Evolutionary conservation across 371 early-diverging fungal species (phyloP).

Genomic region (Mucor sp.): DNA sequence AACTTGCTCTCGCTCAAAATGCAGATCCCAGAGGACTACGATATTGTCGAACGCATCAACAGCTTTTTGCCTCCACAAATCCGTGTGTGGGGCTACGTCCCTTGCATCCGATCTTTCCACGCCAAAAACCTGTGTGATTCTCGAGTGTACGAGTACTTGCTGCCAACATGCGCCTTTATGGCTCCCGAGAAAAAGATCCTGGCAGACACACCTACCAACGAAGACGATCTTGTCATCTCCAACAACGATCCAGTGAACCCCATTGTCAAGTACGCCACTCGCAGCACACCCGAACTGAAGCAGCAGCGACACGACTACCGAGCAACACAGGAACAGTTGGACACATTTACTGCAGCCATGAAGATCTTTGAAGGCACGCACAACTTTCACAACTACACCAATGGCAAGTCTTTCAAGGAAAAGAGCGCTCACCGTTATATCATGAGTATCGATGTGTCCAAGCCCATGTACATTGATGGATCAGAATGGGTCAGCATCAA

Average conservation of each 20-base stretch:
- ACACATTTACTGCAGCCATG: slow-evolving; percentile 70
- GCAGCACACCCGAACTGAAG: slow-evolving; percentile 35
- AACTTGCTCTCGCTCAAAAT: slow-evolving; percentile 95
- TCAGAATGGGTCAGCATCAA: slow-evolving; percentile 93
- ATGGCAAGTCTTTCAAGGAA: slow-evolving; percentile 77
- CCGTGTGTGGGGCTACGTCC: slow-evolving; percentile 84
- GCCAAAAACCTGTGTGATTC: slow-evolving; percentile 92
- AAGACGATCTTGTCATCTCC: slow-evolving; percentile 23
- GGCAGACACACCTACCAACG: slow-evolving; percentile 18
- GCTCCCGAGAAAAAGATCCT: slow-evolving; percentile 34
- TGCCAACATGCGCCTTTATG: slow-evolving; percentile 92
- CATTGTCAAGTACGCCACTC: slow-evolving; percentile 33
- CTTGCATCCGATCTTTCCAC: slow-evolving; percentile 82
- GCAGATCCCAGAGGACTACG: slow-evolving; percentile 60
- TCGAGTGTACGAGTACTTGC: slow-evolving; percentile 96
- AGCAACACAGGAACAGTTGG: slow-evolving; percentile 59
- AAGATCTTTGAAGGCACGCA: slow-evolving; percentile 86
- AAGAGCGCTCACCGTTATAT: slow-evolving; percentile 81
- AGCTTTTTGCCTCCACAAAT: slow-evolving; percentile 77
- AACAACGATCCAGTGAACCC: slow-evolving; percentile 8
- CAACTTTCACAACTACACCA: slow-evolving; percentile 98
- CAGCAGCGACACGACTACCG: slow-evolving; percentile 69
- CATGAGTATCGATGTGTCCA: slow-evolving; percentile 70
- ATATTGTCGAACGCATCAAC: slow-evolving; percentile 78
- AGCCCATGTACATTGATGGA: slow-evolving; percentile 77